Base-by-base conservation (phyloP, 2,329 filamentous ascomycete species). In the Aspergillus felis region DNA sequence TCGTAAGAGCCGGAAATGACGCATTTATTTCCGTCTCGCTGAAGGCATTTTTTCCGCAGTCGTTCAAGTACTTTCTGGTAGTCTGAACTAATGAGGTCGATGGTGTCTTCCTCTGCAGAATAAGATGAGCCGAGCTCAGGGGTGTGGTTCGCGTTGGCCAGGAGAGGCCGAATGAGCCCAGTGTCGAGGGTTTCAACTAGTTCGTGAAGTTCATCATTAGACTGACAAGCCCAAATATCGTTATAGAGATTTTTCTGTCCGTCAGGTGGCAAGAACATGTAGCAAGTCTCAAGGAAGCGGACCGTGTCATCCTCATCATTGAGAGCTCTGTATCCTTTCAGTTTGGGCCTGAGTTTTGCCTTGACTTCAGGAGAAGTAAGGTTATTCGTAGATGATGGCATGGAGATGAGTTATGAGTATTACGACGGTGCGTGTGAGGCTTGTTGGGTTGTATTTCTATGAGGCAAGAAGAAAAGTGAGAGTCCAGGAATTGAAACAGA, bases 1-100 rank as follows among this genome's bases (percentile, higher is more conserved):
- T 54, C 57, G 29, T 57, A 62, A 6, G 24, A 2, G 25, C 60
- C 58, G 35, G 61, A 57, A 28, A 56, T 56, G 54, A 64, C 41
- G 59, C 65, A 66, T 54, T 49, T 58, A 47, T 61, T 32, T 10
- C 57, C 60, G 55, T 67, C 65, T 58, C 64, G 47, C 59, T 57
- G 35, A 51, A 66, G 59, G 50, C 64, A 62, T 27, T 58, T 51
- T 20, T 58, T 17, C 20, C 54, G 53, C 27, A 61, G 49, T 52
- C 32, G 22, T 25, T 46, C n/a, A 7, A 47, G 50, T 24, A 61
- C 57, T 42, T 55, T 57, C 4, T 32, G 54, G 38, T 57, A 57
- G 50, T 56, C 60, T 24, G 53, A 29, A 54, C 60, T 57, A 24
- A 46, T 1, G 7, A 24, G n/a, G 10, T 67, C 60, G 28, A 65